Evolutionary conservation across 2,329 filamentous ascomycete genomes (phyloP), one percentile per base, ranked within the genome.

Genomic region (Monilinia aucupariae): DNA sequence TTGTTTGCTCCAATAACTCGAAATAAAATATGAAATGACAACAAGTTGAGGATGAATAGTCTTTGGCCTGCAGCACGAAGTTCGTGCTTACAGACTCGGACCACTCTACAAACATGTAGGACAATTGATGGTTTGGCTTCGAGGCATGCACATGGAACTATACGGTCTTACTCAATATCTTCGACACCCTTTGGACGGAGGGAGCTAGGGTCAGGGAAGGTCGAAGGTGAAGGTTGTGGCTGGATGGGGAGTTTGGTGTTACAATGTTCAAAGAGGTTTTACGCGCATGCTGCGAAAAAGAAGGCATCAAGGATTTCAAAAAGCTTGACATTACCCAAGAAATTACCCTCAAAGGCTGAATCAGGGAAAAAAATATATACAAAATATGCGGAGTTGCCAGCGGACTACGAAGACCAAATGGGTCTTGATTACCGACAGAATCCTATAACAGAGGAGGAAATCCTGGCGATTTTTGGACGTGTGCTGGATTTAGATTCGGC

Each of bases 351-450:
- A 63, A 68, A 37, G 6, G 32, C 32, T 39, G 62, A 65, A 49
- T 56, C 25, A 10, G 61, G 62, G 2, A 62, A 60, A 41, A 49
- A 61, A 10, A 69, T 80, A 58, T 75, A 84, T 64, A 80, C 76
- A n/a, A 74, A 80, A 66, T 88, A 85, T 71, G 78, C 81, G 63
- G 77, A 85, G 58, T 74, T 88, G n/a, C 85, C 85, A 0, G 75
- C 75, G 27, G 76, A 79, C 62, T 88, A 87, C 71, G 76, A 77
- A 52, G 84, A 87, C 71, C 76, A 78, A 53, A 68, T 72, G 1
- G 85, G 85, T 1, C 77, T 88, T 7, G 73, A 76, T 0, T 88
- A 87, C 66, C 74, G 80, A 52, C 74, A 71, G 7, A 73, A 75
- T 4, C 80, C 83, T n/a, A 75, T 88, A 25, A 76, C 76, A 2